Conservation (phyloP, 2,329 filamentous ascomycete species). For the Colletotrichum sp. region DNA sequence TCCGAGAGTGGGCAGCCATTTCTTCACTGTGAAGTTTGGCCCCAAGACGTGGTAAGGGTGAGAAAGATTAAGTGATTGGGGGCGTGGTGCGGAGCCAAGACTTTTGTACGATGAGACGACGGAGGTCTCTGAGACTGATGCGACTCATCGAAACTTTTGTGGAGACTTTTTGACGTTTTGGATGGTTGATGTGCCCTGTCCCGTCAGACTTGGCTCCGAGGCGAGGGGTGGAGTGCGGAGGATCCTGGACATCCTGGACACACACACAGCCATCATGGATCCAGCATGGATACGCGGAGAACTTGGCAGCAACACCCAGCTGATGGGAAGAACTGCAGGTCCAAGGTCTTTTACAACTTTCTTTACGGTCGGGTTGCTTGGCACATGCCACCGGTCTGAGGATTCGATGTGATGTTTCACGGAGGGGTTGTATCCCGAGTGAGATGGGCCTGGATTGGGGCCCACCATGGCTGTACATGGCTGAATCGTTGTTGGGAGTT, state of each 20-base stretch:
- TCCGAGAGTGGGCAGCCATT: background rate
- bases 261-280: background rate
- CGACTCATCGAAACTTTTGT: slow-evolving; percentile 16
- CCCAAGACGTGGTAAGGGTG: background rate
- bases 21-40: background rate
- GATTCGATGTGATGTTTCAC: background rate
- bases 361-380: background rate
- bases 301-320: background rate
- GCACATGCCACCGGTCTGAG: background rate
- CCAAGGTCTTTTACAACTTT: background rate
- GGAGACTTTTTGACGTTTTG: background rate
- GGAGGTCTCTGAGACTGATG: slow-evolving; percentile 13
- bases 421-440: background rate
- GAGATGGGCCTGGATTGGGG: background rate
- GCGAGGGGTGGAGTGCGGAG: background rate
- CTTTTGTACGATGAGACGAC: background rate
- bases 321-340: background rate
- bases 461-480: background rate
- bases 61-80: background rate
- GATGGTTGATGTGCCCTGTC: background rate
- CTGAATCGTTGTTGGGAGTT: background rate
- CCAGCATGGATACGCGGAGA: background rate
- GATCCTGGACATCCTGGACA: background rate
- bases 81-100: background rate
- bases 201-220: background rate